Percentiles rank a stretch among this genome's conserved stretches.
These are phyloP conservation scores for Glarea lozoyensis DNA, from an alignment of 495 filamentous ascomycete species.

Conservation along the genomic window DNA sequence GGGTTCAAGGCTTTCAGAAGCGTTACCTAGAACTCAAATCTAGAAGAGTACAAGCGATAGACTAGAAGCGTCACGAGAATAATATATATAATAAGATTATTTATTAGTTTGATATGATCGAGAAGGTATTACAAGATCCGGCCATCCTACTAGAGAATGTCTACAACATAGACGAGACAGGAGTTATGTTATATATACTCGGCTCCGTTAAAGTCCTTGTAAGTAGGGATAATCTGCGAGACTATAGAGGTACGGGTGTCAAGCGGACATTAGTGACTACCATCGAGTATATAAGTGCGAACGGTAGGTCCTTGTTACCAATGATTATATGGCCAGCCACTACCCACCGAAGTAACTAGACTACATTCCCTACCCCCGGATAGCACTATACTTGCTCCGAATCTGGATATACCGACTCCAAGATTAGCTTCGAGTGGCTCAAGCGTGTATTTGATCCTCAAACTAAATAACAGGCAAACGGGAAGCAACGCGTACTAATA, in stretches of 20 bases:
- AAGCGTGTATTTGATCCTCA: not conserved
- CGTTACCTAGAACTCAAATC: constrained; percentile 8
- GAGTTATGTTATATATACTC: constrained; percentile 27
- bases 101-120: constrained; percentile 27
- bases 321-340: constrained; percentile 28
- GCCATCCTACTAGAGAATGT: constrained; percentile 21
- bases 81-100: constrained; percentile 11
- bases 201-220: constrained; percentile 28
- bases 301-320: constrained; percentile 5
- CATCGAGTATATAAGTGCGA: constrained; percentile 9
- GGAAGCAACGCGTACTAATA: no score
- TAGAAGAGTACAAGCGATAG: constrained; percentile 2
- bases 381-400: constrained; percentile 17
- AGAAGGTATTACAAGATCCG: constrained; percentile 20
- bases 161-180: constrained; percentile 26
- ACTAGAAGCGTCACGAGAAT: constrained; percentile 8
- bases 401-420: constrained; percentile 7
- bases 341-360: constrained; percentile 22
- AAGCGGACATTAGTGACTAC: constrained; percentile 14
- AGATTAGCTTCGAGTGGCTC: constrained; percentile 8
- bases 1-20: constrained; percentile 6
- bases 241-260: constrained; percentile 22
- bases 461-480: constrained; percentile 3
- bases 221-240: constrained; percentile 23
- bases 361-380: constrained; percentile 22